These are phyloP conservation scores for Bipolaris zeicola DNA, from an alignment of 2,329 filamentous ascomycete genomes.

Conservation along the genomic window DNA sequence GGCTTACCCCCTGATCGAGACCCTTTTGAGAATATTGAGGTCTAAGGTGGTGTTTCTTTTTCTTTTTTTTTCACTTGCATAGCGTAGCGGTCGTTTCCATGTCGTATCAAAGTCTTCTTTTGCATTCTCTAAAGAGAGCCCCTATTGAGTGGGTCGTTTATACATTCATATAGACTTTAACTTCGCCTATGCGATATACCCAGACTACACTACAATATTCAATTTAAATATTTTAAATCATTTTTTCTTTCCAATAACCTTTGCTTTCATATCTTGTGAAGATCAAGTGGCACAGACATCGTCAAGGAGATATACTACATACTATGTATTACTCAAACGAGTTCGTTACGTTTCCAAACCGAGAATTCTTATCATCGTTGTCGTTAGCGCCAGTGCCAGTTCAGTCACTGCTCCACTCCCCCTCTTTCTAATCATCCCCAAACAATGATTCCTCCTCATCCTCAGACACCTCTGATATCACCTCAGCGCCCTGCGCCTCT, in stretches of 20 bases:
- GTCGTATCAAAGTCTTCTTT: background rate
- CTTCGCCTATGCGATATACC: background rate
- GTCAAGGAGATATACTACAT: background rate
- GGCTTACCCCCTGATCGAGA: slow-evolving; percentile 79
- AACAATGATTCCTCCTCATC: background rate
- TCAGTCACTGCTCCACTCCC: background rate
- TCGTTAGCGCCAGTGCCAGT: background rate
- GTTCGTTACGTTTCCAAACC: background rate
- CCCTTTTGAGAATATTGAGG: slow-evolving; percentile 49
- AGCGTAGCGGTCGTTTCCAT: background rate
- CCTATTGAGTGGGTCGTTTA: background rate
- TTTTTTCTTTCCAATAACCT: background rate
- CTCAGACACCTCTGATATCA: background rate
- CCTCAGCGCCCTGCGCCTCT: too few relatives aligned
- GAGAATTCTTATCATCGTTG: background rate
- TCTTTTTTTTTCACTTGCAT: background rate
- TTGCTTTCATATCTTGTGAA: background rate
- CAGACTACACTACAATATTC: background rate
- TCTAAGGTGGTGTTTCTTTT: slow-evolving; percentile 19
- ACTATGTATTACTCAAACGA: background rate
- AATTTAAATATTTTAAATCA: background rate
- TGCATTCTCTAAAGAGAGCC: background rate
- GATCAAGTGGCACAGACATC: background rate
- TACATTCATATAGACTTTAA: background rate
- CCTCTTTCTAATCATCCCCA: background rate